These are phyloP conservation scores for Colletotrichum camelliae DNA, from an alignment of 2,329 filamentous ascomycete genomes.

Conservation along the genomic window DNA sequence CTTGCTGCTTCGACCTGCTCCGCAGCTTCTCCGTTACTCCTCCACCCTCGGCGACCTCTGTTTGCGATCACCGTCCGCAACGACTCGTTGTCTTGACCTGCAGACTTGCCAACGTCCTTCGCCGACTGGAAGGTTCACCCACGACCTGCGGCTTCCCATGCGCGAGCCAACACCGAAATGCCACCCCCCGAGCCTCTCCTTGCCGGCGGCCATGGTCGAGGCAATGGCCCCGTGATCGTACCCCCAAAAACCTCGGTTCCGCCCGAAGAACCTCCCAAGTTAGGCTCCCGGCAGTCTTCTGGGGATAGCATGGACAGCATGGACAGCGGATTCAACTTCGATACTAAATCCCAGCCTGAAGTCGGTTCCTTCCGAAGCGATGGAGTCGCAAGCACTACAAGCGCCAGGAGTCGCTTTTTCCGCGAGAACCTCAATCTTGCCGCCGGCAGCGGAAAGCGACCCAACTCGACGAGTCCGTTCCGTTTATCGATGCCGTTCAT, in stretches of 20 bases:
- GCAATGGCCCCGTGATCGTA: background rate
- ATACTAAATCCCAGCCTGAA: background rate
- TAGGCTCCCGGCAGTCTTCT: background rate
- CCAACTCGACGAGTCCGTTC: constrained; percentile 40
- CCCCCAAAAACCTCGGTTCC: background rate
- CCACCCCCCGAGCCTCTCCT: constrained; percentile 5
- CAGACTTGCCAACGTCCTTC: background rate
- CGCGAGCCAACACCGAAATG: constrained; percentile 14
- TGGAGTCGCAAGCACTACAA: background rate
- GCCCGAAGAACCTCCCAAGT: background rate
- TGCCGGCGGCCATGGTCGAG: background rate
- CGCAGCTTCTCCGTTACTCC: background rate
- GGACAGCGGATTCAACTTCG: constrained; percentile 9
- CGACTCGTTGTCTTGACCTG: background rate
- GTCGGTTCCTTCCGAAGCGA: background rate
- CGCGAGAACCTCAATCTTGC: constrained; percentile 31
- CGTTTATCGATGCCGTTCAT: constrained; percentile 50
- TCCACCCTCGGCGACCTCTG: background rate
- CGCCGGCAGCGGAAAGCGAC: constrained; percentile 28
- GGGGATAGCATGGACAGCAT: background rate
- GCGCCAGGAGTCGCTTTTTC: constrained; percentile 38
- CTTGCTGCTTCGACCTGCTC: background rate
- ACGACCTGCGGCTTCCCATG: constrained; percentile 18
- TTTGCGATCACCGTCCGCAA: background rate
- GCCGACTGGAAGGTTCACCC: background rate